phyloP scores from a whole-genome alignment of 805 yeast species.

The Ogataea ganodermae region DNA sequence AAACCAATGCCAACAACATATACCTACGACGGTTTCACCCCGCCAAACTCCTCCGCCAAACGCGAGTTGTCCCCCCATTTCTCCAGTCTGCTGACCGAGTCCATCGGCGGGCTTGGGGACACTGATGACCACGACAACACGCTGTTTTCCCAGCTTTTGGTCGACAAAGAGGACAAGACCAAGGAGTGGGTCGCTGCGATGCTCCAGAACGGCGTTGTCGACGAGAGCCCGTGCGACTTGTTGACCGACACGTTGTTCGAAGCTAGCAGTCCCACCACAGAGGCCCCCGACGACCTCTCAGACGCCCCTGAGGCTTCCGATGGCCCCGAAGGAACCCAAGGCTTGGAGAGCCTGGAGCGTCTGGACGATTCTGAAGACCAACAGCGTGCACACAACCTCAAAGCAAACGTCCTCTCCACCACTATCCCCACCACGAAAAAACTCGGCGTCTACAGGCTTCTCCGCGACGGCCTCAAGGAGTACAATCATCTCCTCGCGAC shows the following conservation, averaged over 20 bases:
- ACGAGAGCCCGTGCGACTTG: conserved; percentile 15
- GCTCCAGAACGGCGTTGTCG: conserved; percentile 16
- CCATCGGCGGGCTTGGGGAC: not conserved
- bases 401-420: not conserved
- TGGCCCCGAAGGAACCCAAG: not conserved
- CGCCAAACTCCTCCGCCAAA: conserved; percentile 21
- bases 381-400: too few species aligned
- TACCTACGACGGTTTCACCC: conserved; percentile 13
- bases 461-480: conserved; percentile 28
- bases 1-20: not conserved
- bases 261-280: conserved; percentile 16
- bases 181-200: conserved; percentile 24
- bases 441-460: conserved; percentile 13
- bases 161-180: conserved; percentile 16
- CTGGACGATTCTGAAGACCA: too few species aligned
- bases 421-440: conserved; percentile 8
- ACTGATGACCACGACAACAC: conserved; percentile 16
- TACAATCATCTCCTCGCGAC: conserved; percentile 24
- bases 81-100: conserved; percentile 1
- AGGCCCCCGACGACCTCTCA: not conserved
- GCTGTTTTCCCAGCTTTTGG: conserved; percentile 18
- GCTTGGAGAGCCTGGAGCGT: too few species aligned
- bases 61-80: conserved; percentile 4
- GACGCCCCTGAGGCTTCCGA: not conserved
- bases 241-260: conserved; percentile 13